Percentiles rank a stretch among this genome's conserved stretches.
Conservation (phyloP, 2,329 filamentous ascomycete species). For the Ustulina deusta region DNA sequence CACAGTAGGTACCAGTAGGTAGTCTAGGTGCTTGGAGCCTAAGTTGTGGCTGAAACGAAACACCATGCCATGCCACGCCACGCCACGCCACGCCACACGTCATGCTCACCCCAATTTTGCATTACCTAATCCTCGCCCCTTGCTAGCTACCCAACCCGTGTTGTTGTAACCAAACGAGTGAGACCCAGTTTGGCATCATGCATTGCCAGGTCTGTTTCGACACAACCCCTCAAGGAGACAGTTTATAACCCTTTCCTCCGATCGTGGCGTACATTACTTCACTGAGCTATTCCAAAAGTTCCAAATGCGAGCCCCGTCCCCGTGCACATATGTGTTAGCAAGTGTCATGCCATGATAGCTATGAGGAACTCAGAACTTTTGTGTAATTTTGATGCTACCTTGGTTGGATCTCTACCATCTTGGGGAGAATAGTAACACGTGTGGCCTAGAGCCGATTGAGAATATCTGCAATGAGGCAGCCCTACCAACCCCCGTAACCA, state of each 20-base stretch:
- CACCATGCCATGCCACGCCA: no score
- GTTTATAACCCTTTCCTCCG: no score
- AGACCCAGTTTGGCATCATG: no score
- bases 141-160: no score
- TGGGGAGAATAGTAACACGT: constrained; percentile 20
- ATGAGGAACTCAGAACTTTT: constrained; percentile 24
- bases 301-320: neutral
- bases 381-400: constrained; percentile 30
- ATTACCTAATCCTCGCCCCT: neutral
- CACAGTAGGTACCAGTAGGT: neutral
- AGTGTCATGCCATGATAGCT: neutral
- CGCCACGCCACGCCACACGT: constrained; percentile 44
- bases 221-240: no score
- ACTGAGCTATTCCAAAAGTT: neutral
- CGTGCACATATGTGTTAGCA: neutral
- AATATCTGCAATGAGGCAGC: constrained; percentile 17
- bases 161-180: no score
- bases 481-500: constrained; percentile 25
- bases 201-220: no score
- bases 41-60: constrained; percentile 44
- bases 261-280: no score
- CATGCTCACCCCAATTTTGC: no score
- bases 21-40: constrained; percentile 21
- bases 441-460: constrained; percentile 18
- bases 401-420: constrained; percentile 21